Evolutionary conservation across 805 yeast species (phyloP).

Genomic region (Metschnikowia similis): DNA sequence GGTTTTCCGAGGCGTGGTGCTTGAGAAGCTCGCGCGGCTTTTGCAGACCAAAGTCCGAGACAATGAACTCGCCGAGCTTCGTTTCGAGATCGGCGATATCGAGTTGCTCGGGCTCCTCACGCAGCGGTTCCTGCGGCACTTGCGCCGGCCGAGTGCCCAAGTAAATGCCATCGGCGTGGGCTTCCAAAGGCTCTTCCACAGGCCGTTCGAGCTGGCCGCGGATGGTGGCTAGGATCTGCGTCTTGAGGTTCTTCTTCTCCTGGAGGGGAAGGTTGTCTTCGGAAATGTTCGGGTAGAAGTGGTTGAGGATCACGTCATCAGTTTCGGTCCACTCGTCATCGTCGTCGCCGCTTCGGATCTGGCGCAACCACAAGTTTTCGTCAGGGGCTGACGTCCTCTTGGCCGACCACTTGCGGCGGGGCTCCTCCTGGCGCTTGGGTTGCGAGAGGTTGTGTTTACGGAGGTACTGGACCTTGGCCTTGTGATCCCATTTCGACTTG

Average conservation of each 20-base stretch:
- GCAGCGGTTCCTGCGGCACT: neutral
- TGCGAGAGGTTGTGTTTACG: slow-evolving; percentile 36
- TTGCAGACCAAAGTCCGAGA: slow-evolving; percentile 12
- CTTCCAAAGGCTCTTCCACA: neutral
- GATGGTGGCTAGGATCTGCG: slow-evolving; percentile 27
- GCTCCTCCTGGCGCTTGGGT: slow-evolving; percentile 11
- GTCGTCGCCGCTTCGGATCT: slow-evolving; percentile 4
- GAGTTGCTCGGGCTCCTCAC: slow-evolving; percentile 7
- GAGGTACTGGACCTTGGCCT: slow-evolving; percentile 36
- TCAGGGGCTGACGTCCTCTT: slow-evolving; percentile 19
- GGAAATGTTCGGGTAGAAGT: slow-evolving; percentile 38
- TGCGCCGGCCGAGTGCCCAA: slow-evolving; percentile 21
- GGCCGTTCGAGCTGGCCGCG: slow-evolving; percentile 3
- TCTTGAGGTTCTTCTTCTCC: slow-evolving; percentile 33
- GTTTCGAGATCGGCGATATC: slow-evolving; percentile 16
- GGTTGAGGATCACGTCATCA: slow-evolving; percentile 37
- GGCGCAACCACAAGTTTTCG: slow-evolving; percentile 9
- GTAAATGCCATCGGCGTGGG: slow-evolving; percentile 31
- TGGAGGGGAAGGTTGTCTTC: slow-evolving; percentile 30
- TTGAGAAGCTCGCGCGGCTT: slow-evolving; percentile 29
- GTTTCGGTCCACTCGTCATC: slow-evolving; percentile 39
- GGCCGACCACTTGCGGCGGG: slow-evolving; percentile 25
- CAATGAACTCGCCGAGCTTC: slow-evolving; percentile 17
- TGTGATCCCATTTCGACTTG: slow-evolving; percentile 42
- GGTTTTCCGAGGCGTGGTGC: slow-evolving; percentile 27